These are phyloP conservation scores for Chiua virens DNA, from an alignment of 768 basidiomycete genomes.

Conservation along the genomic window DNA sequence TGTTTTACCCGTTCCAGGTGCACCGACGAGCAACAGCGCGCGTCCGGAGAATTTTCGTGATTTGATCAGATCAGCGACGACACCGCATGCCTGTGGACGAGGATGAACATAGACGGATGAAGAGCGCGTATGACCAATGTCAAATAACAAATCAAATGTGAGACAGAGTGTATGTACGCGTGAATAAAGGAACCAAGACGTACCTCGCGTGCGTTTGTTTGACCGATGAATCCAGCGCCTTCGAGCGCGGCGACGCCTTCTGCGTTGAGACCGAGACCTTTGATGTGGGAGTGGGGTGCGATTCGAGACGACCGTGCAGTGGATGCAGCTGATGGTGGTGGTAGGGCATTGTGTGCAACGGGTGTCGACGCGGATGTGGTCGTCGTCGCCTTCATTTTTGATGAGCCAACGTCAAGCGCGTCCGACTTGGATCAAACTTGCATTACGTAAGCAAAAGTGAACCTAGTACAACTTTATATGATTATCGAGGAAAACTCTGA, in stretches of 20 bases:
- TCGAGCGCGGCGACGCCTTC: constrained; percentile 78
- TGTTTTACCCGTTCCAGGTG: constrained; percentile 97
- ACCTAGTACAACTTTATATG: no score
- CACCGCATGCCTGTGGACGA: constrained; percentile 74
- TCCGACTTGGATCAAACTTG: background rate
- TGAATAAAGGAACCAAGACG: constrained; percentile 2
- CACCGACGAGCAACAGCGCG: constrained; percentile 88
- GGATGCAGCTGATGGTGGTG: constrained; percentile 62
- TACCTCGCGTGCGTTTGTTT: constrained; percentile 88
- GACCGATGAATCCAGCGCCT: constrained; percentile 87
- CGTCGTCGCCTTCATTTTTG: constrained; percentile 40
- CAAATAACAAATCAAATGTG: background rate
- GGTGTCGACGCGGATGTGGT: constrained; percentile 51
- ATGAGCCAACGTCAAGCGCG: background rate
- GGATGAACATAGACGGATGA: background rate
- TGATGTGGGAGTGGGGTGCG: constrained; percentile 94
- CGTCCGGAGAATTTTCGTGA: constrained; percentile 93
- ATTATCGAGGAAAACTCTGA: no score
- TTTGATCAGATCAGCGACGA: constrained; percentile 86
- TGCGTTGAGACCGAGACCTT: constrained; percentile 85
- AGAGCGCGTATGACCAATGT: no score
- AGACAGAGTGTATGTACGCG: background rate
- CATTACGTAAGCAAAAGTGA: constrained; percentile 16
- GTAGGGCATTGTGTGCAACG: constrained; percentile 71
- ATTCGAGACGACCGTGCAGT: constrained; percentile 74